These are phyloP conservation scores for Albizia julibrissin DNA, from an alignment of 306 rosid species.

Conservation along the genomic window DNA sequence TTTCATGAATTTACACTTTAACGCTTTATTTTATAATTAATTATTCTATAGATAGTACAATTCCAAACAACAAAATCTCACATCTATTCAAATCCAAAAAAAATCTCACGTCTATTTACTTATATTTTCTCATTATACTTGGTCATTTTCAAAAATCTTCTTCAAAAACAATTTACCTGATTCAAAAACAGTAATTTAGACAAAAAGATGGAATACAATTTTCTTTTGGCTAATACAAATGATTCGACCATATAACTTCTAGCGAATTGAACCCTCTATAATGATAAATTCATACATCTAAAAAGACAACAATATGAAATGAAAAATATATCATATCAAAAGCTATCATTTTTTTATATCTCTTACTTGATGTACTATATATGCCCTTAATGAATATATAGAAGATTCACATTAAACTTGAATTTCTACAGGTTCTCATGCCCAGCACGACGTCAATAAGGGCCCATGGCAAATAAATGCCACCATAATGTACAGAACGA, in stretches of 20 bases:
- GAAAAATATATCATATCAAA: background rate
- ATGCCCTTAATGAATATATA: background rate
- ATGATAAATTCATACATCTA: background rate
- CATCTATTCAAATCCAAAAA: too few species aligned
- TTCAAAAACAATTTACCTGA: too few species aligned
- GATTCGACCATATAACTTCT: background rate
- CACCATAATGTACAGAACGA: conserved; percentile 53
- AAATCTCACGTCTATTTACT: too few species aligned
- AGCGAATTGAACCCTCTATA: background rate
- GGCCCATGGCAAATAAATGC: conserved; percentile 82
- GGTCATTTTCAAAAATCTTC: too few species aligned
- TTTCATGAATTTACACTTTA: too few species aligned
- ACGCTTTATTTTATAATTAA: too few species aligned
- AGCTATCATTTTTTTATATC: background rate
- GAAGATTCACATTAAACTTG: background rate
- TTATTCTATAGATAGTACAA: too few species aligned
- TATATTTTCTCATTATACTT: too few species aligned
- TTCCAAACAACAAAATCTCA: too few species aligned
- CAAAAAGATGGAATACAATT: background rate
- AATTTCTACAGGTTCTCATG: conserved; percentile 13
- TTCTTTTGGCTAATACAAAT: background rate
- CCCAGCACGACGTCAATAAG: conserved; percentile 53
- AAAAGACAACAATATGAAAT: background rate
- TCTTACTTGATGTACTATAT: background rate
- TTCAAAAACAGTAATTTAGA: too few species aligned